Base-by-base conservation (phyloP, 495 filamentous ascomycete species). In the Stereocaulon alpinum region DNA sequence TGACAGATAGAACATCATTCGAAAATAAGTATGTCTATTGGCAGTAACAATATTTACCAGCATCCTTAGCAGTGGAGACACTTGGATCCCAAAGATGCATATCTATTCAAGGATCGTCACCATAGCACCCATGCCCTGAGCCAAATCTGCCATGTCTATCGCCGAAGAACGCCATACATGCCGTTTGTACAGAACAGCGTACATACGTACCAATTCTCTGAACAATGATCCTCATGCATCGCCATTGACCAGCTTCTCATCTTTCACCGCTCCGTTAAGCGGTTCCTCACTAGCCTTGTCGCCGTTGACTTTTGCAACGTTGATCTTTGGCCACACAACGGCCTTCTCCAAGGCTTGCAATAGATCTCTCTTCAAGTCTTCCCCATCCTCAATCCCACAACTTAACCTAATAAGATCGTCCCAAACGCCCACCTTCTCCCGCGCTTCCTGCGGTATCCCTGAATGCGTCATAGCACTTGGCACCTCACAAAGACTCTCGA, bases 391-490 rank as follows among this genome's bases (percentile, higher is more conserved):
- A 61, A 98, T 82, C 55, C 93, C 93, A 69, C 89, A 95, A 77
- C 89, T 95, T 51, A 98, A 76, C 55, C 93, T 81, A 41, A 98
- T 86, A n/a, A 98, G 79, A 72, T 98, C 93, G 69, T 98, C 93
- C 67, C 81, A 96, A n/a, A 98, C 91, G 41, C 93, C 93, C 1
- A 89, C 90, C 20, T 81, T 86, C 77, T 98, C 93, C 49, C 93
- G 82, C 74, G 92, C 82, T 47, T 88, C 90, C 70, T 79, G 80
- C 27, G 93, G 93, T 64, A 99, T 99, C 48, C 92, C 94, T 32
- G 88, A 84, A 74, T 99, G 93, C 20, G 93, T 99, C 93, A 99
- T 99, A 70, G 80, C 86, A 42, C 86, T 82, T 2, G 93, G 93
- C 17, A 97, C 82, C 74, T 99, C 93, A 63, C 88, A 87, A 62